A percentile compares a stretch with the other conserved stretches of the same genome.
These are phyloP conservation scores for Lanzia echinophila DNA, from an alignment of 2,329 filamentous ascomycete species.

Conservation along the genomic window DNA sequence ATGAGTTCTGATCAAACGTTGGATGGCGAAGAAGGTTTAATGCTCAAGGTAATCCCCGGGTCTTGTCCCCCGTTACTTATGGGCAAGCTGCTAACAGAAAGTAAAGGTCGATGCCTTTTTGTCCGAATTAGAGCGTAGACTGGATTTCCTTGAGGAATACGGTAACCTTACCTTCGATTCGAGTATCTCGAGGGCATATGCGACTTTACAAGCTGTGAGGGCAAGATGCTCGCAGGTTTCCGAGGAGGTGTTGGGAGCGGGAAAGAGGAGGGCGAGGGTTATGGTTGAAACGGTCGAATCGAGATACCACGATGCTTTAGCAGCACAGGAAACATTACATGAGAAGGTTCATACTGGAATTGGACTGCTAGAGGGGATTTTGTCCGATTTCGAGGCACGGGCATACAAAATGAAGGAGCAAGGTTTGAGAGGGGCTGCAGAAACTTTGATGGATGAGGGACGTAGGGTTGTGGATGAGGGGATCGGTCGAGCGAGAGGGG, in stretches of 20 bases:
- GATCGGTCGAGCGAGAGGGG: constrained; percentile 64
- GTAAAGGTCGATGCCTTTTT: constrained; percentile 70
- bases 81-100: constrained; percentile 1
- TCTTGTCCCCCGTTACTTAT: too few species aligned
- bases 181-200: constrained; percentile 76
- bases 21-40: constrained; percentile 54
- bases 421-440: constrained; percentile 66
- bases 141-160: constrained; percentile 85
- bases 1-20: constrained; percentile 54
- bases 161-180: constrained; percentile 77
- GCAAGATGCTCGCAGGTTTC: constrained; percentile 85
- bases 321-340: constrained; percentile 77
- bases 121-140: constrained; percentile 73
- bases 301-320: constrained; percentile 79
- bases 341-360: constrained; percentile 88
- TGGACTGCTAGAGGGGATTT: constrained; percentile 75
- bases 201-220: constrained; percentile 78
- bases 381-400: constrained; percentile 77
- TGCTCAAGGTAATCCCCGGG: constrained; percentile 54
- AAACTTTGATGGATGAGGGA: constrained; percentile 68
- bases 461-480: constrained; percentile 75
- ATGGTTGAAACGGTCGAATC: constrained; percentile 89
- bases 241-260: constrained; percentile 81
- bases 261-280: constrained; percentile 74
- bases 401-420: constrained; percentile 74